These are phyloP conservation scores for Cladosporium velox DNA, from an alignment of 2,329 filamentous ascomycete species.

Conservation along the genomic window DNA sequence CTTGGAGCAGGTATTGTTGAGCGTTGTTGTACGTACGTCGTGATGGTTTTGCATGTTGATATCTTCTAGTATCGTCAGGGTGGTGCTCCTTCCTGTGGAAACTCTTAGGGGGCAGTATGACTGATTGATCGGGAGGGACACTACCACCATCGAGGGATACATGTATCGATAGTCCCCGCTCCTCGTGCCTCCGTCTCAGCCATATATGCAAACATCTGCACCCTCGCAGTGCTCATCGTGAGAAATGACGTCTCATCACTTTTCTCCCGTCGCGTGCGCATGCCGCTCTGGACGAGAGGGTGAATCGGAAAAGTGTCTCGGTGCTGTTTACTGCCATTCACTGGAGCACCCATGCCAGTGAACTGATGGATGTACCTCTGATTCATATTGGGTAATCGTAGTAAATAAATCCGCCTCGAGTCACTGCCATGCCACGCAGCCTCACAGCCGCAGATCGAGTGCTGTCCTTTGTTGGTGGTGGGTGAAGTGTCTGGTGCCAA, in stretches of 20 bases:
- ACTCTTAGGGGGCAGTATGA: not conserved
- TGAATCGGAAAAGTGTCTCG: not conserved
- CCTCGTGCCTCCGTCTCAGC: too few species aligned
- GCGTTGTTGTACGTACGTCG: not conserved
- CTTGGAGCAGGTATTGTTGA: not conserved
- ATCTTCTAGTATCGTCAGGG: not conserved
- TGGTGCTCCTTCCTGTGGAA: not conserved
- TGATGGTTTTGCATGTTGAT: not conserved
- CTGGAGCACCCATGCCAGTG: not conserved
- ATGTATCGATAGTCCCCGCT: not conserved
- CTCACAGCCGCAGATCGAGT: not conserved
- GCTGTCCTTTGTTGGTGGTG: not conserved
- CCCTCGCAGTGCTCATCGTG: not conserved
- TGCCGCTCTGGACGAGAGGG: not conserved
- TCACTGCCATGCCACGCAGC: not conserved
- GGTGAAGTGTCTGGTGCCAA: not conserved
- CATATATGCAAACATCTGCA: not conserved
- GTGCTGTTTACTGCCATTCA: not conserved
- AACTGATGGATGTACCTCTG: not conserved
- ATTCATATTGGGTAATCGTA: not conserved
- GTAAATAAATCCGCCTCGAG: not conserved
- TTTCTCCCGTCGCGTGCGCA: constrained; percentile 2
- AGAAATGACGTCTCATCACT: not conserved
- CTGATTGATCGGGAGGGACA: not conserved
- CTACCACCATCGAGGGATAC: not conserved